These are phyloP conservation scores for Pseudoturritis turrita DNA, from an alignment of 345 rosid genomes.

Conservation along the genomic window DNA sequence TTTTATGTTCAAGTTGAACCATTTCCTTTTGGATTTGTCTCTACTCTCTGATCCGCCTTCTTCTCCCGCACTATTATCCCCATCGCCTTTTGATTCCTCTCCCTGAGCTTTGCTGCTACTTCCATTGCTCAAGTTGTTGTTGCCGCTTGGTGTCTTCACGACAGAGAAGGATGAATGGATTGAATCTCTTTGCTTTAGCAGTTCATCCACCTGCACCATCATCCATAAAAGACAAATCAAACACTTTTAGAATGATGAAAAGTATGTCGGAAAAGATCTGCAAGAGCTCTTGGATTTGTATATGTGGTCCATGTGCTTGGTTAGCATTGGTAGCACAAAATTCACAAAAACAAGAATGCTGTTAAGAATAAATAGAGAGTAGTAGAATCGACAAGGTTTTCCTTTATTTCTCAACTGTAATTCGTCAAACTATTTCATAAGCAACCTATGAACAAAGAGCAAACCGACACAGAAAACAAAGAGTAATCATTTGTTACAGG, in stretches of 20 bases:
- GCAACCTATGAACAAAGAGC: background rate
- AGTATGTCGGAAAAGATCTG: background rate
- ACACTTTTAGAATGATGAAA: background rate
- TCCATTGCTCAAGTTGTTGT: constrained; percentile 49
- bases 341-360: background rate
- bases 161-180: constrained; percentile 75
- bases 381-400: background rate
- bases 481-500: constrained; percentile 48
- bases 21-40: constrained; percentile 90
- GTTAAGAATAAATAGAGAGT: too few species aligned
- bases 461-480: background rate
- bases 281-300: background rate
- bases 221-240: constrained; percentile 3
- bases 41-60: constrained; percentile 70
- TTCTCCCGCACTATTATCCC: constrained; percentile 61
- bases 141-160: constrained; percentile 33
- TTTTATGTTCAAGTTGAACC: constrained; percentile 88
- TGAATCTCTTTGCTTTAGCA: constrained; percentile 76
- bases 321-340: background rate
- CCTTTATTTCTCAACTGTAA: background rate
- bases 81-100: constrained; percentile 50
- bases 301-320: background rate
- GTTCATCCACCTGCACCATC: constrained; percentile 71
- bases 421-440: background rate
- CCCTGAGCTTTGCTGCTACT: constrained; percentile 59